These are phyloP conservation scores for Zopfochytrium polystomum DNA, from an alignment of 371 early-diverging fungal genomes.

Conservation along the genomic window DNA sequence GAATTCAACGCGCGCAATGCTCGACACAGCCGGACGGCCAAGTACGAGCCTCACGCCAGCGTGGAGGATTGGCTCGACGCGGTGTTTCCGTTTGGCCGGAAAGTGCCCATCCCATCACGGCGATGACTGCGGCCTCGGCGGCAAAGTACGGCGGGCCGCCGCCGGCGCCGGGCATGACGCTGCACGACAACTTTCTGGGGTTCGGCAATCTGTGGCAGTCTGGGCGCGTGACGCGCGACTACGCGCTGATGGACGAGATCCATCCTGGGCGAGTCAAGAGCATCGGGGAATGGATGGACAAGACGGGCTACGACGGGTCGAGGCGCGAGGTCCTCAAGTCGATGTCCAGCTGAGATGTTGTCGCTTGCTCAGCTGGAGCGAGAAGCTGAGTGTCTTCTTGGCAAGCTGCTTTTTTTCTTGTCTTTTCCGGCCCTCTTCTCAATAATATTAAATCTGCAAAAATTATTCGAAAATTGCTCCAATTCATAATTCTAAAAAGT, in stretches of 20 bases:
- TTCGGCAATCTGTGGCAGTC: not conserved
- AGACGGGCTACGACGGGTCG: not conserved
- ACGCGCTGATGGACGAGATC: constrained; percentile 4
- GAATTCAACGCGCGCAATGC: not conserved
- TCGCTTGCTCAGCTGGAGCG: too few relatives aligned
- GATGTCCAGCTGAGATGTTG: too few relatives aligned
- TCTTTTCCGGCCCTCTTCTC: too few relatives aligned
- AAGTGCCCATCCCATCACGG: not conserved
- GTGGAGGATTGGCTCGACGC: not conserved
- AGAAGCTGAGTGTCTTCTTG: too few relatives aligned
- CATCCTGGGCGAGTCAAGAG: constrained; percentile 9
- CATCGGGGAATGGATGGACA: constrained; percentile 12
- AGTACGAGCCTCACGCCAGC: not conserved
- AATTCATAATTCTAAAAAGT: too few relatives aligned
- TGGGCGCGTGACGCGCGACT: not conserved
- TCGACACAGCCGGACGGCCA: not conserved
- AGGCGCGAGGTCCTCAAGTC: not conserved
- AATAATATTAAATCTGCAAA: too few relatives aligned
- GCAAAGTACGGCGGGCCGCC: not conserved
- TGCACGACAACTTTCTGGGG: constrained; percentile 6
- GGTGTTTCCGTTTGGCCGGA: not conserved
- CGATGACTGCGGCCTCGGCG: not conserved
- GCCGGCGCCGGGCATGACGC: not conserved
- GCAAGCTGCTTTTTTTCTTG: too few relatives aligned
- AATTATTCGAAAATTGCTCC: too few relatives aligned